Base-by-base conservation (phyloP, 176 grass and related monocot genomes). In the Hordeum marinum region DNA sequence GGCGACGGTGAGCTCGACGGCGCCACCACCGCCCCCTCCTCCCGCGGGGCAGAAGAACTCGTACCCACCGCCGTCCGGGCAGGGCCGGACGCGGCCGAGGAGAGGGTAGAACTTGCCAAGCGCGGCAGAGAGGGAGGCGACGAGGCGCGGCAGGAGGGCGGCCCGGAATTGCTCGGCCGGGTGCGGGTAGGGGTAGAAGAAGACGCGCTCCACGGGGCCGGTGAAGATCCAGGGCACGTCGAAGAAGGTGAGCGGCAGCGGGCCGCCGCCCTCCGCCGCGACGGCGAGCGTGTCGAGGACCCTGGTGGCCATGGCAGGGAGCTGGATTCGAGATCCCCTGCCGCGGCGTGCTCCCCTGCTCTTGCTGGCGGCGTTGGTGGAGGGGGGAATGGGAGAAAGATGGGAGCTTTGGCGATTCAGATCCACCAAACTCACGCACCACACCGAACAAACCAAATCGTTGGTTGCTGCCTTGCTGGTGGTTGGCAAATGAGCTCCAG, bases 191-290 rank as follows among this genome's bases (percentile, higher is more conserved):
- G 83, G 35, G 86, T 92, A 99, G 90, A 96, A 92, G 91, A 96
- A 92, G 88, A 99, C 86, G 39, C 93, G 89, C 86, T 99, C 96
- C 14, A 96, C 91, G 4, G 96, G 96, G 8, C 96, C 96, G 0
- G 96, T 99, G 86, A 94, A 94, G 83, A 99, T 86, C 96, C 96
- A 99, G 3, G 88, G 89, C 72, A 92, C 81, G 81, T 99, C 96
- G 79, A 96, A 99, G 84, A 94, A 99, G 90, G 90, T 94, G 11
- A 99, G 90, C 2, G 93, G 96, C 60, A 96, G 82, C 61, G 75
- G 79, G 41, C 78, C 77, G 40, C 77, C 85, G 3, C 79, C 72
- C 42, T 50, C 24, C 8, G 80, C 76, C 18, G 48, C 18, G 12
- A 95, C 83, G 26, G 67, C 74, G 41, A 95, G 26, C 20, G 4